A percentile compares a stretch with the other conserved stretches of the same genome.
phyloP scores from a whole-genome alignment of 2,329 filamentous ascomycete species.

The Cercospora beticola region DNA sequence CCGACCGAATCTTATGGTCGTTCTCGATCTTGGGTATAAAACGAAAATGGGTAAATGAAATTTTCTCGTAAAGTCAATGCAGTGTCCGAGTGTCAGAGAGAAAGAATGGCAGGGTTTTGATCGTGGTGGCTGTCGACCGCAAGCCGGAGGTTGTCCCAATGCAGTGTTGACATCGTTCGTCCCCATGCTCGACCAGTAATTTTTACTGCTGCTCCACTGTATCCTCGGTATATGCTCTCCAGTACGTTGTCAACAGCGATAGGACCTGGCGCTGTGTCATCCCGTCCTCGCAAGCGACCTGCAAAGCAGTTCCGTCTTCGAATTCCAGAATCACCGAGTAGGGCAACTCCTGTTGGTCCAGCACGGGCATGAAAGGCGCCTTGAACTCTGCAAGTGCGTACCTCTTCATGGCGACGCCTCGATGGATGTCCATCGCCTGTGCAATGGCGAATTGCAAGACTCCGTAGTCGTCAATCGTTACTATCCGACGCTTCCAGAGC shows the following conservation, averaged over 20 bases:
- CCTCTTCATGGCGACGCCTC: constrained; percentile 46
- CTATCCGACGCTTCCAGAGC: constrained; percentile 90
- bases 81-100: not conserved
- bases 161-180: not conserved
- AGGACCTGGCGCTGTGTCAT: constrained; percentile 54
- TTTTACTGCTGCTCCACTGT: not conserved
- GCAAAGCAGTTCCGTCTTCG: constrained; percentile 60
- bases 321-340: constrained; percentile 73
- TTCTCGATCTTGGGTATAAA: not conserved
- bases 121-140: not conserved
- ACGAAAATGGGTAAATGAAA: not conserved
- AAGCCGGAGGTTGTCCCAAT: not conserved
- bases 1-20: not conserved
- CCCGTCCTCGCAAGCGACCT: constrained; percentile 61
- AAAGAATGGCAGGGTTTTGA: not conserved
- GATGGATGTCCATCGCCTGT: constrained; percentile 50
- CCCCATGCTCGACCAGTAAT: not conserved
- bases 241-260: constrained; percentile 36
- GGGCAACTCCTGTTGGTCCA: constrained; percentile 88
- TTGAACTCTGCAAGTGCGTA: constrained; percentile 86
- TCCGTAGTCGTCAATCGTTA: constrained; percentile 80
- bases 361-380: constrained; percentile 76
- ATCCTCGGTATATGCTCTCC: constrained; percentile 25
- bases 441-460: constrained; percentile 76
- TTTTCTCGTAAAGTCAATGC: not conserved